phyloP scores from a whole-genome alignment of 805 yeast species.

The Wickerhamomyces ciferrii region DNA sequence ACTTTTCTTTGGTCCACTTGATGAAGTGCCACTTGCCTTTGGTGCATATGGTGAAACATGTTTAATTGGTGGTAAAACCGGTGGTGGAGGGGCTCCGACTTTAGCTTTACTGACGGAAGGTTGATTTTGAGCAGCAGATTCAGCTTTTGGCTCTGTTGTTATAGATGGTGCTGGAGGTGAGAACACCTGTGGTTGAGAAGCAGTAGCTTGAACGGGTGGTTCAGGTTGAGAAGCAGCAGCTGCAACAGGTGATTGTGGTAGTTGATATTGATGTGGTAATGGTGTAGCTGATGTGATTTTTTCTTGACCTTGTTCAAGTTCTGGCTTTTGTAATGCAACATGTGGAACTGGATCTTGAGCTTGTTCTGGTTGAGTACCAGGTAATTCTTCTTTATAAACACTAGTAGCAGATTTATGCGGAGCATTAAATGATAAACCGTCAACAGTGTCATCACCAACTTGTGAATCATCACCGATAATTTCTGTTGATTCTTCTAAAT shows the following conservation, averaged over 20 bases:
- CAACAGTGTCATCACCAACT: not conserved
- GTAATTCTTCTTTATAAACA: not conserved
- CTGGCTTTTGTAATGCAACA: no score
- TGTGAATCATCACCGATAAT: not conserved
- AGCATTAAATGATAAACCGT: not conserved
- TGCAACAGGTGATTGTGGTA: no score
- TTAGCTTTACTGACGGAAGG: not conserved
- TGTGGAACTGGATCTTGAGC: not conserved
- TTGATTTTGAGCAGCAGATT: not conserved
- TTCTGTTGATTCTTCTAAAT: not conserved
- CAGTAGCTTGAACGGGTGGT: no score
- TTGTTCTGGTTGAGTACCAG: no score
- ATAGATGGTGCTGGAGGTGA: not conserved
- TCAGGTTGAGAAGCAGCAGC: no score
- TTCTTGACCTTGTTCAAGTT: no score
- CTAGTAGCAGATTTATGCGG: not conserved
- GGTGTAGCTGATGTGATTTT: no score
- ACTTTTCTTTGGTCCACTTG: not conserved
- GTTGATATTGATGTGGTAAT: no score
- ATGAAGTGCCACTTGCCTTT: not conserved
- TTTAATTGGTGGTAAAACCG: not conserved
- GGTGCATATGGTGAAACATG: not conserved
- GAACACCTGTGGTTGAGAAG: not conserved
- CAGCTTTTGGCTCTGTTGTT: not conserved
- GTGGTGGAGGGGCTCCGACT: not conserved